These are phyloP conservation scores for Dictyophora rubrovolvata DNA, from an alignment of 768 basidiomycete species.

Conservation along the genomic window DNA sequence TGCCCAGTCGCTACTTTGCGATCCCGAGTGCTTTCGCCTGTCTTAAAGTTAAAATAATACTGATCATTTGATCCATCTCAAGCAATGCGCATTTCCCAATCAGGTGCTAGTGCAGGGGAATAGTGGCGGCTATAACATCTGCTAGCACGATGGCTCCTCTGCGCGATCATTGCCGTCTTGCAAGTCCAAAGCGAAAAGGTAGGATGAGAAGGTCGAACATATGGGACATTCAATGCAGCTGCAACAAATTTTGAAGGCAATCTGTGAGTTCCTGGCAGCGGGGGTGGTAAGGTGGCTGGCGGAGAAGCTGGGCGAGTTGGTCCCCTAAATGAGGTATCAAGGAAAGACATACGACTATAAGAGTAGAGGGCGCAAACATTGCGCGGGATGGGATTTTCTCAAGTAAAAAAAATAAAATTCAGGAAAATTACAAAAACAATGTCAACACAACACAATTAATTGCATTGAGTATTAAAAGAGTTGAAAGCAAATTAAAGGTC, in stretches of 20 bases:
- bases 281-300: neutral
- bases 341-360: too few species aligned
- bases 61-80: slow-evolving; percentile 31
- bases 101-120: slow-evolving; percentile 33
- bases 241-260: slow-evolving; percentile 5
- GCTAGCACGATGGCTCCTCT: too few species aligned
- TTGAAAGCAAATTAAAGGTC: too few species aligned
- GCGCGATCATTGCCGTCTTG: too few species aligned
- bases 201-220: slow-evolving; percentile 9
- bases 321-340: neutral
- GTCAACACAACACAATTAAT: too few species aligned
- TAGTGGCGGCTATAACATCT: neutral
- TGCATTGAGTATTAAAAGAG: too few species aligned
- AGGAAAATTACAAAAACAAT: too few species aligned
- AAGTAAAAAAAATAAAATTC: too few species aligned
- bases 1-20: slow-evolving; percentile 29
- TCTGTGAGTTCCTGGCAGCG: slow-evolving; percentile 2
- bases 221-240: neutral
- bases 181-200: too few species aligned
- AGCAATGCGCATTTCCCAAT: slow-evolving; percentile 41
- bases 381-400: too few species aligned
- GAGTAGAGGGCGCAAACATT: too few species aligned
- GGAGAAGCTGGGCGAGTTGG: neutral
- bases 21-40: slow-evolving; percentile 49
- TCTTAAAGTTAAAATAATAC: slow-evolving; percentile 52